Evolutionary conservation across 2,329 filamentous ascomycete genomes (phyloP), one percentile per base, ranked within the genome.

Genomic region (Trichoderma cornu-damae): DNA sequence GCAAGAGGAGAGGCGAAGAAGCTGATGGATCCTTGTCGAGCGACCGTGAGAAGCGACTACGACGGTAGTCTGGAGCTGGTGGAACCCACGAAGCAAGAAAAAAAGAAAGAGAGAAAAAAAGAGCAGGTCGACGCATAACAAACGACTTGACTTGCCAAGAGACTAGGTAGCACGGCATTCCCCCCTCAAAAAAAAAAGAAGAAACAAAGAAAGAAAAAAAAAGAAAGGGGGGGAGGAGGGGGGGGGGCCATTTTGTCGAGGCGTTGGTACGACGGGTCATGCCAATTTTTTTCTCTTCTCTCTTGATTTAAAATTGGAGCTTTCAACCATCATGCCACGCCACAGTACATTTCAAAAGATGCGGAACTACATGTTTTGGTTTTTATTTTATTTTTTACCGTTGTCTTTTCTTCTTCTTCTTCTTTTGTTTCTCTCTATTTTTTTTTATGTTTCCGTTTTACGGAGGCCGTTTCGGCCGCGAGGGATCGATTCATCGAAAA

Each of bases 31-130:
- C 63, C 18, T 59, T 70, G 60, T 62, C 67, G 14, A 75, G 67
- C 63, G 78, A 81, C 37, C 73, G 77, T 58, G 80, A 83, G 60
- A 84, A 84, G 73, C 74, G 81, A 67, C 75, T 72, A 61, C 75
- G 81, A 68, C 76, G 77, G 64, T 81, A 42, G 50, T 47, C 38
- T 30, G 24, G 14, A 40, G 35, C 26, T 16, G 28, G n/a, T 42
- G 49, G 37, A 52, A 30, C 14, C 49, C 24, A 42, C 26, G n/a
- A 28, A 37, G n/a, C 22, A 43, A 42, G n/a, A n/a, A n/a, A n/a
- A n/a, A n/a, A n/a, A n/a, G n/a, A n/a, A n/a, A n/a, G n/a, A n/a
- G n/a, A n/a, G n/a, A n/a, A n/a, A n/a, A n/a, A n/a, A n/a, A 26
- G 8, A 18, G 14, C 14, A 18, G 14, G 16, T 22, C 28, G 44